These are phyloP conservation scores for Aspergillus ochraceoroseus DNA, from an alignment of 2,329 filamentous ascomycete species.

Conservation along the genomic window DNA sequence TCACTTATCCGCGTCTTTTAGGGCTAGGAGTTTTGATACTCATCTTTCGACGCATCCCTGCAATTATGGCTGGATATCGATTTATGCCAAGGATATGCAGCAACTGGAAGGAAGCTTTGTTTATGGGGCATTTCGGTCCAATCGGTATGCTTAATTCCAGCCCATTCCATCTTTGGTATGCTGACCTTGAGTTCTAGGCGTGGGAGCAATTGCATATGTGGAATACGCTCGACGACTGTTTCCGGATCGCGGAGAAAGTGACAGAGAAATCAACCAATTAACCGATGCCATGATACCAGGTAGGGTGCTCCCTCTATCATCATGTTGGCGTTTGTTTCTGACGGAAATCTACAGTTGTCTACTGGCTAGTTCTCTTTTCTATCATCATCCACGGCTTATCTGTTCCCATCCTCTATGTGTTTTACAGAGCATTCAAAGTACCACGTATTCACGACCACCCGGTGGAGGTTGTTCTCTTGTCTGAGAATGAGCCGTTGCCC, in stretches of 20 bases:
- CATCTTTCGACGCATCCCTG: conserved; percentile 54
- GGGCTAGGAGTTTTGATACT: conserved; percentile 52
- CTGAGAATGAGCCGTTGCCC: conserved; percentile 34
- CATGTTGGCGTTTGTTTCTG: neutral
- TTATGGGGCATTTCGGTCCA: conserved; percentile 55
- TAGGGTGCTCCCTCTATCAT: conserved; percentile 13
- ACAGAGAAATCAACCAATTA: conserved; percentile 40
- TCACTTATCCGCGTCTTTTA: conserved; percentile 50
- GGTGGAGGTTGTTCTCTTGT: conserved; percentile 32
- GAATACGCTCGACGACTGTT: conserved; percentile 45
- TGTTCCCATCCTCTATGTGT: conserved; percentile 32
- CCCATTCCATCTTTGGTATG: neutral
- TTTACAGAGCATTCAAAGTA: conserved; percentile 33
- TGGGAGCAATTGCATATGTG: conserved; percentile 46
- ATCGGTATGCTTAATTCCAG: conserved; percentile 31
- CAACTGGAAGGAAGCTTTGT: conserved; percentile 56
- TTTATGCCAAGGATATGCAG: conserved; percentile 51
- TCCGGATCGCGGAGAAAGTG: conserved; percentile 39
- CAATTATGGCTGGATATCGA: conserved; percentile 52
- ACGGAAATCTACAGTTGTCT: conserved; percentile 37
- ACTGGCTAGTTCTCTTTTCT: conserved; percentile 44
- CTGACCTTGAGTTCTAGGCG: too few species aligned
- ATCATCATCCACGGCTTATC: conserved; percentile 41
- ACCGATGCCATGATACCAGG: conserved; percentile 40
- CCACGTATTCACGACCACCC: conserved; percentile 32